Evolutionary conservation across 495 filamentous ascomycete species (phyloP), one percentile per base, ranked within the genome.

Genomic region (Hypoxylon trugodes): DNA sequence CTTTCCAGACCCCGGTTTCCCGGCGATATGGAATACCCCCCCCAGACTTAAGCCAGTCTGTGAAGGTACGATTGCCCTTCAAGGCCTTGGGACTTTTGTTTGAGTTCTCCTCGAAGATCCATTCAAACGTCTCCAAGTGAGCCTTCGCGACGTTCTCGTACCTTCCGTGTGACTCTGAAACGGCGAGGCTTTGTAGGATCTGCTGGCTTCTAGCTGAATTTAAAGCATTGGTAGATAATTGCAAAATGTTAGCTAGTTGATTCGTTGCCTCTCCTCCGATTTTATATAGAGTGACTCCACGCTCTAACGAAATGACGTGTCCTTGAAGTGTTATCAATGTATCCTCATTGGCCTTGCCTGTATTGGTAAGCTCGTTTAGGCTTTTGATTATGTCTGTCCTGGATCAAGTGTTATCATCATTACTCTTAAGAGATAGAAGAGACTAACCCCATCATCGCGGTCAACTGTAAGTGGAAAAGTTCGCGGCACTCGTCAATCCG

Each of bases 401-500:
- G 28, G 10, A 5, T 13, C 22, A 26, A 18, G 16, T 33, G 26
- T 48, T 48, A 48, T 33, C 22, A 48, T 48, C 15, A 6, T 32
- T 19, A 21, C 16, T 9, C 15, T 5, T 2, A n/a, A 21, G 2
- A 33, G 6, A 33, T 33, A 19, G 25, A 30, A 9, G 6, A 19
- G n/a, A 48, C 45, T 33, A 21, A 10, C 45, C 45, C 33, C 6
- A 48, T 33, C 24, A 48, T 33, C 8, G 6, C 9, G n/a, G 45
- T 33, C 8, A 48, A n/a, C n/a, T 48, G 26, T 3, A 32, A 32
- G 26, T 48, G 45, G 15, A 48, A 48, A 3, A 48, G 28, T 5
- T n/a, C 33, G n/a, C 33, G 45, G 21, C 45, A 48, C 21, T 48
- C 45, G 4, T 48, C 45, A 2, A 48, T 19, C 45, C 33, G 26